phyloP scores from a whole-genome alignment of 768 basidiomycete genomes.

The Hemileccinum impolitum region DNA sequence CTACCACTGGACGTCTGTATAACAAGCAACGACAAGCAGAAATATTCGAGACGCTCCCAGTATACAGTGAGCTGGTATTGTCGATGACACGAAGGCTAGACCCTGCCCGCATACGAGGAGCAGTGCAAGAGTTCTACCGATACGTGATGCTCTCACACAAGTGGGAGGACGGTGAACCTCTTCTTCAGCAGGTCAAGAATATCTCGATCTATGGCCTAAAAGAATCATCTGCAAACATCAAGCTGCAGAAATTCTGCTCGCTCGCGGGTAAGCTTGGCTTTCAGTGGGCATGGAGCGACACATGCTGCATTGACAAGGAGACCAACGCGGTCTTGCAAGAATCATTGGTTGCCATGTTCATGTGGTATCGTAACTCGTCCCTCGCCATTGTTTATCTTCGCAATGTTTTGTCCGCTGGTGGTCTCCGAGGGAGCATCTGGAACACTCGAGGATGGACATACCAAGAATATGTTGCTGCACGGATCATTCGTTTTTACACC shows the following conservation, averaged over 20 bases:
- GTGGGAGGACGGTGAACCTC: background rate
- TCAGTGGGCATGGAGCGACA: background rate
- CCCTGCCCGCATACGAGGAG: background rate
- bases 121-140: background rate
- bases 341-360: background rate
- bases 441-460: too few species aligned
- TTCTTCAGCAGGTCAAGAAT: background rate
- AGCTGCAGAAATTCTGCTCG: background rate
- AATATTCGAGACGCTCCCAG: background rate
- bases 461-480: too few species aligned
- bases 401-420: background rate
- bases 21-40: background rate
- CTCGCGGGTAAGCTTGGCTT: background rate
- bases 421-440: too few species aligned
- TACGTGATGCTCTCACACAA: background rate
- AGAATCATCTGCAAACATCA: background rate
- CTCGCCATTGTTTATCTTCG: background rate
- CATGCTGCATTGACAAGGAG: background rate
- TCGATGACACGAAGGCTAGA: background rate
- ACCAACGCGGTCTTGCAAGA: background rate
- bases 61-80: background rate
- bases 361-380: background rate
- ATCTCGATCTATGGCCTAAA: background rate
- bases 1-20: background rate
- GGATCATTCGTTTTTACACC: too few species aligned